phyloP scores from a whole-genome alignment of 2,329 filamentous ascomycete species.

The Venturia asperata region DNA sequence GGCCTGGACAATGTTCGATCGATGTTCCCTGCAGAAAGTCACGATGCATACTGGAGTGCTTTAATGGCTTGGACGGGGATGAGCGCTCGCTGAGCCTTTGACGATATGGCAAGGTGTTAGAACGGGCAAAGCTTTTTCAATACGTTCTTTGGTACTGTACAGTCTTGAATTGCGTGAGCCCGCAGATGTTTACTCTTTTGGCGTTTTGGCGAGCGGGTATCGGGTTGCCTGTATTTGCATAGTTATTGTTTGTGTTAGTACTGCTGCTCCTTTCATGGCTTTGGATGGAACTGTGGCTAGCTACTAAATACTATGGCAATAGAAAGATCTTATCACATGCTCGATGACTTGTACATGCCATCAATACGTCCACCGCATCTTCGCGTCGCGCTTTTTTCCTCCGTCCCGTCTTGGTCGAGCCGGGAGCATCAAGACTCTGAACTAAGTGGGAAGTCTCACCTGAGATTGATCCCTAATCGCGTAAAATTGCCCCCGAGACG shows the following conservation, averaged over 20 bases:
- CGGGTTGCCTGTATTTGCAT: slow-evolving; percentile 5
- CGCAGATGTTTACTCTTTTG: background rate
- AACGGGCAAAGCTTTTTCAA: slow-evolving; percentile 14
- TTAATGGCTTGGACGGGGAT: slow-evolving; percentile 5
- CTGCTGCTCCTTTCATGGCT: slow-evolving; percentile 7
- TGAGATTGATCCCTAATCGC: background rate
- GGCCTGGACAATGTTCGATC: slow-evolving; percentile 4
- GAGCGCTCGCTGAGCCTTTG: slow-evolving; percentile 9
- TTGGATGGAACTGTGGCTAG: slow-evolving; percentile 8
- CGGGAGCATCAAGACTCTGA: too few relatives aligned
- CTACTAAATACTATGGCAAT: background rate
- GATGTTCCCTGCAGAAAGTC: slow-evolving; percentile 5
- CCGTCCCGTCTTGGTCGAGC: background rate
- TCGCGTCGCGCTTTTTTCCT: background rate
- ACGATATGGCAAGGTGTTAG: slow-evolving; percentile 10
- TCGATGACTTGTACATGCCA: background rate
- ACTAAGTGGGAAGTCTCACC: too few relatives aligned
- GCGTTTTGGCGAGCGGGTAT: slow-evolving; percentile 8
- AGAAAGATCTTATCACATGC: background rate
- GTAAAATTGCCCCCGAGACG: background rate
- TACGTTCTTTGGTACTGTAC: slow-evolving; percentile 13
- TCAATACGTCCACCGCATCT: background rate
- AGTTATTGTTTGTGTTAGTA: slow-evolving; percentile 4
- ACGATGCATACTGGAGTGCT: slow-evolving; percentile 13
- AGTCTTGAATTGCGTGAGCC: slow-evolving; percentile 5